These are phyloP conservation scores for Amborella trichopoda DNA, from an alignment of 164 flowering plant species.

Conservation along the genomic window DNA sequence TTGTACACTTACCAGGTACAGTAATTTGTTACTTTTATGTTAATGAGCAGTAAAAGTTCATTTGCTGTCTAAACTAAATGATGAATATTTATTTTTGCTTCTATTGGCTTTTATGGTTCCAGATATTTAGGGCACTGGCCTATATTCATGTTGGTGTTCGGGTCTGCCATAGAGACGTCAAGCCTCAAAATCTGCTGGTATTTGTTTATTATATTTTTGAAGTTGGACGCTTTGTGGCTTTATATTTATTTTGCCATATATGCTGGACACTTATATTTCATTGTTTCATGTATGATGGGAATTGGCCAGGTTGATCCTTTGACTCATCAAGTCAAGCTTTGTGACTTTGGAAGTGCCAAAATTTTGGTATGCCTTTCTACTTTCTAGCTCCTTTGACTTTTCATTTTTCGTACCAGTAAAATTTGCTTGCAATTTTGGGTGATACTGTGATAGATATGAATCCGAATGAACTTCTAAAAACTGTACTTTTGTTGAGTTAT, in stretches of 20 bases:
- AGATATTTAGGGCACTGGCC: slow-evolving; percentile 91
- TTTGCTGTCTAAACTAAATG: background rate
- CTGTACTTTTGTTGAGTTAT: too few species aligned
- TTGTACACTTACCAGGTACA: slow-evolving; percentile 77
- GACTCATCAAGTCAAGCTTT: slow-evolving; percentile 86
- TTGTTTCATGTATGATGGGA: background rate
- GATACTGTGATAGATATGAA: too few species aligned
- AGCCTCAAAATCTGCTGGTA: slow-evolving; percentile 96
- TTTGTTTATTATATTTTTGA: slow-evolving; percentile 5
- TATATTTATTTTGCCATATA: too few species aligned
- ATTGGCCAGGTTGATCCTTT: slow-evolving; percentile 76
- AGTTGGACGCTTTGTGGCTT: too few species aligned
- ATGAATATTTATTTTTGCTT: too few species aligned
- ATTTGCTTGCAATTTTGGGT: too few species aligned
- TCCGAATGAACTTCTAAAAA: too few species aligned
- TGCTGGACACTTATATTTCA: too few species aligned
- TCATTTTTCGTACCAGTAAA: too few species aligned
- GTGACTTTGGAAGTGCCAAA: slow-evolving; percentile 98
- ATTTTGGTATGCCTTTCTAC: slow-evolving; percentile 28
- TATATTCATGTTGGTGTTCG: slow-evolving; percentile 59
- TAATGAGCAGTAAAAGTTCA: too few species aligned
- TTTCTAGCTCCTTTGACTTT: background rate
- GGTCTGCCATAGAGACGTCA: slow-evolving; percentile 64
- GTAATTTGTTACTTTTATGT: background rate
- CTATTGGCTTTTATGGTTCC: slow-evolving; percentile 7